Evolutionary conservation across 2,329 filamentous ascomycete species (phyloP).

Genomic region (Fonsecaea multimorphosa): DNA sequence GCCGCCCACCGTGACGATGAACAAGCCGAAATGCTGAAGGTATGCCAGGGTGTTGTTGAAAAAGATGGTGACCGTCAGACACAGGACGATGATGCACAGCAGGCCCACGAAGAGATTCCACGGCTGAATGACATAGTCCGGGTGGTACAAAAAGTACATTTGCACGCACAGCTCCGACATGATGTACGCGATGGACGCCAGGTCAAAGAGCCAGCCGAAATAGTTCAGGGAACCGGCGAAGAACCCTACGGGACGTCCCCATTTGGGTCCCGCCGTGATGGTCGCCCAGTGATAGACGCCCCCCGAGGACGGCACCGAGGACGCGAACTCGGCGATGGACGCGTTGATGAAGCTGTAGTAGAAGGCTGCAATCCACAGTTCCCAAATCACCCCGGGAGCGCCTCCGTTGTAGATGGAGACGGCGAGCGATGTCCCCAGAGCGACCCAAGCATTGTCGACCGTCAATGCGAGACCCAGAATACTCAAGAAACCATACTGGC

Average conservation of each 20-base stretch:
- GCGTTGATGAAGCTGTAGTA: slow-evolving; percentile 66
- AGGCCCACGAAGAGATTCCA: slow-evolving; percentile 57
- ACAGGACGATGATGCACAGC: slow-evolving; percentile 54
- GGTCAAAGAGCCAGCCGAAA: slow-evolving; percentile 63
- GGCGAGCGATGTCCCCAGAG: slow-evolving; percentile 62
- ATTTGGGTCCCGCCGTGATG: slow-evolving; percentile 61
- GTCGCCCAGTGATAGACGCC: slow-evolving; percentile 68
- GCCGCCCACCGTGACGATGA: slow-evolving; percentile 55
- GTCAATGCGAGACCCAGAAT: slow-evolving; percentile 58
- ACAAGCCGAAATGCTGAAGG: slow-evolving; percentile 49
- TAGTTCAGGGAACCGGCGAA: slow-evolving; percentile 55
- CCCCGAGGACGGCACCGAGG: slow-evolving; percentile 65
- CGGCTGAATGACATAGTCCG: slow-evolving; percentile 44
- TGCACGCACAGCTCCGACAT: slow-evolving; percentile 63
- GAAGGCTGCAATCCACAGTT: slow-evolving; percentile 44
- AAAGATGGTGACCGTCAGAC: slow-evolving; percentile 55
- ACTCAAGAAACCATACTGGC: slow-evolving; percentile 64
- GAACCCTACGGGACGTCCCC: slow-evolving; percentile 59
- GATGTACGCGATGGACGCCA: slow-evolving; percentile 53
- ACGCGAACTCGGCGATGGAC: slow-evolving; percentile 66
- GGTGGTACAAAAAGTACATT: slow-evolving; percentile 66
- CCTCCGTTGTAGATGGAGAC: slow-evolving; percentile 59
- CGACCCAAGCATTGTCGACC: slow-evolving; percentile 70
- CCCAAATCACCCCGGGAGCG: slow-evolving; percentile 66
- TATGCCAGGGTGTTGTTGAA: slow-evolving; percentile 19